Base-by-base conservation (phyloP, 306 rosid species). In the Quercus rubra region DNA sequence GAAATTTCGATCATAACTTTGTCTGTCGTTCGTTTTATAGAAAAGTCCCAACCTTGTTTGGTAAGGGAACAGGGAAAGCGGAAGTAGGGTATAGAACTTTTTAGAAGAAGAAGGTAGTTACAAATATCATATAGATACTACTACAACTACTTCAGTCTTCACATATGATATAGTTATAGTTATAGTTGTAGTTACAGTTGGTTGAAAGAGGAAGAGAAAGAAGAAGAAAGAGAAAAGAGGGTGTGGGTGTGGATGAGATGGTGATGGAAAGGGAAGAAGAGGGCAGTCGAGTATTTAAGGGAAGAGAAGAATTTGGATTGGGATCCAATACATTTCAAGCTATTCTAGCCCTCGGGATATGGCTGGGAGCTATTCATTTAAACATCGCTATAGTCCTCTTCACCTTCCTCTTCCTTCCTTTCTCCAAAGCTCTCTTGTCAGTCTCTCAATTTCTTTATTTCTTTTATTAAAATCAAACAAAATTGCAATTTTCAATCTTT, bases 351-450 rank as follows among this genome's bases (percentile, higher is more conserved):
- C 70, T 94, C 59, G 77, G 73, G 1, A 61, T 91, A 30, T 94
- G 94, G 95, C 84, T 94, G 1, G 98, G 98, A 21, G 79, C 88
- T 46, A 86, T 94, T 80, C 98, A 92, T 84, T 80, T 92, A 84
- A 85, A 76, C 82, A 28, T 73, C 15, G 87, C 83, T 41, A 28
- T 92, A 64, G 18, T 85, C 74, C 38, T 92, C 81, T 38, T 89
- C 82, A 78, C 94, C 62, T 2, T 86, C 20, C 43, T 90, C 80
- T 87, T 89, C 86, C 93, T 94, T 74, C 84, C 97, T 21, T 51
- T 88, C 41, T 57, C 95, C 77, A 89, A 82, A 81, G 84, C 86
- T 19, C 92, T 91, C 71, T 72, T 85, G 97, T 92, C 17, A 69
- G 94, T 88, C 5, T 19, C 67, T 43, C 11, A 12, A 51, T 43